phyloP scores from a whole-genome alignment of 2,329 filamentous ascomycete genomes.

The Corynespora cassiicola region DNA sequence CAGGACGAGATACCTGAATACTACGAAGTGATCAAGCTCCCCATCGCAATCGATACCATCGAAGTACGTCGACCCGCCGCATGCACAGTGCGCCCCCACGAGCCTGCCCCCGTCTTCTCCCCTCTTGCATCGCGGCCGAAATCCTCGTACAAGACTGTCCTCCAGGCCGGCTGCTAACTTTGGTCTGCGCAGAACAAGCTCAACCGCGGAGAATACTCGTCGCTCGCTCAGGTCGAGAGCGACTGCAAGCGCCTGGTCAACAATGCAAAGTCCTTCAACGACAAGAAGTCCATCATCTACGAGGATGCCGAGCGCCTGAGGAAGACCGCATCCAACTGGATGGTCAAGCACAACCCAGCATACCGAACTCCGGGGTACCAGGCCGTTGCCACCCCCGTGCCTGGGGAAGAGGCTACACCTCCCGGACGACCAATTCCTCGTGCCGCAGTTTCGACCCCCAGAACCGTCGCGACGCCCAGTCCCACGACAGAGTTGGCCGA shows the following conservation, averaged over 20 bases:
- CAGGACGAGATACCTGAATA: constrained; percentile 73
- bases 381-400: constrained; percentile 76
- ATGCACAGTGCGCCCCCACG: background rate
- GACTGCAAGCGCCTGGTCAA: constrained; percentile 87
- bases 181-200: constrained; percentile 63
- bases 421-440: constrained; percentile 36
- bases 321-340: constrained; percentile 85
- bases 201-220: constrained; percentile 70
- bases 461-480: constrained; percentile 29
- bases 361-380: constrained; percentile 73
- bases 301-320: constrained; percentile 86
- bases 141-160: background rate
- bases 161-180: constrained; percentile 19
- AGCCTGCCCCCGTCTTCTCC: background rate
- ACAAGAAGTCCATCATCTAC: constrained; percentile 73
- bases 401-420: constrained; percentile 56
- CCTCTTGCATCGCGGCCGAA: background rate
- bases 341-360: constrained; percentile 85
- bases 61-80: constrained; percentile 57
- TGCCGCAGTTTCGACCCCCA: constrained; percentile 30
- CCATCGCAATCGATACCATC: constrained; percentile 78
- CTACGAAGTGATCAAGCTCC: constrained; percentile 77
- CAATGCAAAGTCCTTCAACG: constrained; percentile 86
- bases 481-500: constrained; percentile 22
- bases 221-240: constrained; percentile 77